Evolutionary conservation across 345 rosid genomes (phyloP).

Genomic region (Acer saccharum): DNA sequence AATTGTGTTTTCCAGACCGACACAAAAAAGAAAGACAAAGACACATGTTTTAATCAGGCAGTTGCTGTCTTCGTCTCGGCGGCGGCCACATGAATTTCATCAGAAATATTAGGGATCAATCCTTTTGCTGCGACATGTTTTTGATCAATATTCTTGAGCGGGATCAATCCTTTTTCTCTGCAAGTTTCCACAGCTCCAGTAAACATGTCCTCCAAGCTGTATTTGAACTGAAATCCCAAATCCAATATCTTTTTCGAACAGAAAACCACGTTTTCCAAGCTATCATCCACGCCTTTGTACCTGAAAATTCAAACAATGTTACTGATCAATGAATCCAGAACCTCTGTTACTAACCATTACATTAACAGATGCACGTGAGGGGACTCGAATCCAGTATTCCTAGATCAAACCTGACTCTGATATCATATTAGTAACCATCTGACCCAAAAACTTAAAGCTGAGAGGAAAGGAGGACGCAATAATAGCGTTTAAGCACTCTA

Average conservation of each 20-base stretch:
- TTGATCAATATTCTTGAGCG: slow-evolving; percentile 28
- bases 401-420: too few species aligned
- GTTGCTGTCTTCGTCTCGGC: background rate
- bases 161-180: slow-evolving; percentile 63
- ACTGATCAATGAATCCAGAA: background rate
- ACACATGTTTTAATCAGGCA: background rate
- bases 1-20: too few species aligned
- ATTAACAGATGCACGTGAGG: too few species aligned
- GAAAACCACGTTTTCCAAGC: slow-evolving; percentile 42
- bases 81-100: slow-evolving; percentile 9
- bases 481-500: too few species aligned
- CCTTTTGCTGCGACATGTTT: slow-evolving; percentile 43
- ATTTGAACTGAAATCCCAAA: slow-evolving; percentile 72
- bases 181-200: slow-evolving; percentile 73
- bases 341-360: background rate
- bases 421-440: too few species aligned
- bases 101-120: slow-evolving; percentile 44
- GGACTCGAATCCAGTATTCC: too few species aligned
- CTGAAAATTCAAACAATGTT: slow-evolving; percentile 23
- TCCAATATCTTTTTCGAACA: slow-evolving; percentile 67
- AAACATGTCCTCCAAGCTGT: slow-evolving; percentile 77
- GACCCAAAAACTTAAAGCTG: too few species aligned
- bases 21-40: background rate
- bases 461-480: too few species aligned
- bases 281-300: slow-evolving; percentile 63